A percentile compares a stretch with the other conserved stretches of the same genome.
phyloP scores from a whole-genome alignment of 2,329 filamentous ascomycete genomes.

The Pestalotiopsis sp. region DNA sequence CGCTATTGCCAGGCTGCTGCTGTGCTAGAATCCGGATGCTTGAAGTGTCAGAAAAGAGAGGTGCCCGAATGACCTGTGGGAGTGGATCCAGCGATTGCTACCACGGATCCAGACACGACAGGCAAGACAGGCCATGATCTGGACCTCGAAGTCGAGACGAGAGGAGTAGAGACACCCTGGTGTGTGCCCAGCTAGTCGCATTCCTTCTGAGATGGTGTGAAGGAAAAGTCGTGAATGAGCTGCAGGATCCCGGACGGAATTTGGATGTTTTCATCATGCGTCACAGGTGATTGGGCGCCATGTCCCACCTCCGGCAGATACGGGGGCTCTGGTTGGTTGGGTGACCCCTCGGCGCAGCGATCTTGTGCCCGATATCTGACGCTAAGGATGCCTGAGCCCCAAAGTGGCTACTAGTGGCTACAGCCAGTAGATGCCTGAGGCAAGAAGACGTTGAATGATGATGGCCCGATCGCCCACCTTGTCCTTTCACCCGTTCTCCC shows the following conservation, averaged over 20 bases:
- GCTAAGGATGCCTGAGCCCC: conserved; percentile 5
- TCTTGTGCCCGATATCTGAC: conserved; percentile 11
- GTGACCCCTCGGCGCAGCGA: conserved; percentile 7
- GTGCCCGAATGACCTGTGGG: background rate
- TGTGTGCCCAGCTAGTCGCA: background rate
- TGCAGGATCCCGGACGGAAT: conserved; percentile 4
- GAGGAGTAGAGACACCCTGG: background rate
- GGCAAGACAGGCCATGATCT: too few relatives aligned
- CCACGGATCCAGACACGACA: background rate
- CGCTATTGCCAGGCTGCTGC: too few relatives aligned
- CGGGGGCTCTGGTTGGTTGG: background rate
- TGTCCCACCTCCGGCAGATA: background rate
- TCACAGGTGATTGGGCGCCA: conserved; percentile 4
- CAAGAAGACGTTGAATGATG: background rate
- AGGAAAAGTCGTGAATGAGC: conserved; percentile 3
- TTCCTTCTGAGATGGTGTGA: conserved; percentile 2
- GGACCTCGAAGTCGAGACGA: background rate
- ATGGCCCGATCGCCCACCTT: conserved; percentile 5
- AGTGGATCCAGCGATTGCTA: background rate
- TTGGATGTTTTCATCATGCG: conserved; percentile 6
- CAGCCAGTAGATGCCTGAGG: conserved; percentile 1
- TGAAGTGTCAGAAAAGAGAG: background rate
- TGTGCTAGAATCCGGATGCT: background rate
- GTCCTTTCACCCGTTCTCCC: conserved; percentile 10
- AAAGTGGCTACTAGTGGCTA: background rate